A percentile compares a stretch with the other conserved stretches of the same genome.
These are phyloP conservation scores for Carex myosuroides DNA, from an alignment of 176 grass and related monocot species.

Conservation along the genomic window DNA sequence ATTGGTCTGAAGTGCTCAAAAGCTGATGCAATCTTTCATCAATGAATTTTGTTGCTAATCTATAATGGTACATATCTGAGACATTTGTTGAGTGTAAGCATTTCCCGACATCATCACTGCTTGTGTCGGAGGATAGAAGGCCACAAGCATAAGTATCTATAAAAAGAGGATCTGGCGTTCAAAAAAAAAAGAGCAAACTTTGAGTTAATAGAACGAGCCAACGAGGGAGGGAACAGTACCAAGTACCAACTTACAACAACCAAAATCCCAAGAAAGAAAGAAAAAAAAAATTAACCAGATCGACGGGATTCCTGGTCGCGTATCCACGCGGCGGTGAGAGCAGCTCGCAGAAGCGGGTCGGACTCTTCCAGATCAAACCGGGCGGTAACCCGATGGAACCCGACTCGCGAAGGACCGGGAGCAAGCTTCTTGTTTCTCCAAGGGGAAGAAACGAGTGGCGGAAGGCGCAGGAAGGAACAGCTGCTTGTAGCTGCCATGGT, in stretches of 20 bases:
- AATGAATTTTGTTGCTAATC: conserved; percentile 65
- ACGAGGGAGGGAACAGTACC: conserved; percentile 2
- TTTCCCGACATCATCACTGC: conserved; percentile 17
- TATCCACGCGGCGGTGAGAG: conserved; percentile 29
- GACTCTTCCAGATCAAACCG: conserved; percentile 10
- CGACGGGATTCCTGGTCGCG: conserved; percentile 46
- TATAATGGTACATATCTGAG: conserved; percentile 34
- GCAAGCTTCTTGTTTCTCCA: neutral
- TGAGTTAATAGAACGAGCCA: neutral
- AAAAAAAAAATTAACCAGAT: conserved; percentile 14
- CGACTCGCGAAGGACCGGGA: neutral
- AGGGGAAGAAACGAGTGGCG: neutral
- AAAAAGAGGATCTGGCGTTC: conserved; percentile 69
- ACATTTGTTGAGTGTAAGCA: conserved; percentile 19
- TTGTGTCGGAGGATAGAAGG: conserved; percentile 45
- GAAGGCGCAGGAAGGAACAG: neutral
- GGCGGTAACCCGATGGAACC: neutral
- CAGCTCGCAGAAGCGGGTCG: conserved; percentile 29
- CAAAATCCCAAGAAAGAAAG: neutral
- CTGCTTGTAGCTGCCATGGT: neutral
- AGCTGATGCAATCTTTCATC: conserved; percentile 68
- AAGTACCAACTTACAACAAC: neutral
- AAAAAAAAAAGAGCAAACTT: conserved; percentile 1
- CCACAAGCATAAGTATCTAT: conserved; percentile 73
- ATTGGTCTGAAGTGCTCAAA: conserved; percentile 41